Evolutionary conservation across 2,329 filamentous ascomycete species (phyloP), one percentile per base, ranked within the genome.

Genomic region (Teratosphaeria destructans): DNA sequence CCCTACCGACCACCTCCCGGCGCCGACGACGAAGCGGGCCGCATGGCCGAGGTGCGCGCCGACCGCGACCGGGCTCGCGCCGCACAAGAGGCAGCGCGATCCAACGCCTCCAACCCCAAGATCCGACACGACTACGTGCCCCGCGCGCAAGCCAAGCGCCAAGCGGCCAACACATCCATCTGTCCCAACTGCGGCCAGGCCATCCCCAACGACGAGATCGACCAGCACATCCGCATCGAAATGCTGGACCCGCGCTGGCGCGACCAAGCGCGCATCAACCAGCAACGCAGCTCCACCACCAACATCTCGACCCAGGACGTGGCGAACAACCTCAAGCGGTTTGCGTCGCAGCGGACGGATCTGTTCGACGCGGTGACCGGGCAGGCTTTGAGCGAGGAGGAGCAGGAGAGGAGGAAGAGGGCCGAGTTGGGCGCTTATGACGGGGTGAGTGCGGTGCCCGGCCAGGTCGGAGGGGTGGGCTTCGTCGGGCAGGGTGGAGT

Each of bases 111-210:
- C 55, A 79, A 82, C 52, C 81, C 80, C 35, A 83, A 87, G 0
- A 96, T 97, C 72, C 88, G 90, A 71, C 89, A 89, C 71, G 93
- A 96, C 74, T 96, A 96, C 71, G 88, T 96, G 19, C 92, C 93
- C 0, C 85, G 90, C 56, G 90, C 90, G 2, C 85, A 86, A 54
- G 87, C 84, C 70, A 64, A 63, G 29, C 63, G 61, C 23, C 54
- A 59, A 32, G 80, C 83, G 64, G 79, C 79, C 52, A 81, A 85
- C 64, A 89, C 86, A 72, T 88, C 87, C 3, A 79, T 95, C 60
- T 97, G 93, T 73, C 92, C 92, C 60, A 96, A 96, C 75, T 97
- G 94, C 80, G 88, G 89, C 67, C 90, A 95, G 76, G 85, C 89
- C 66, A 91, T 96, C 61, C 90, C 91, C 7, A 84, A 89, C 68